Evolutionary conservation across 176 grass and related monocot species (phyloP), one percentile per base, ranked within the genome.

Genomic region (Themeda triandra): DNA sequence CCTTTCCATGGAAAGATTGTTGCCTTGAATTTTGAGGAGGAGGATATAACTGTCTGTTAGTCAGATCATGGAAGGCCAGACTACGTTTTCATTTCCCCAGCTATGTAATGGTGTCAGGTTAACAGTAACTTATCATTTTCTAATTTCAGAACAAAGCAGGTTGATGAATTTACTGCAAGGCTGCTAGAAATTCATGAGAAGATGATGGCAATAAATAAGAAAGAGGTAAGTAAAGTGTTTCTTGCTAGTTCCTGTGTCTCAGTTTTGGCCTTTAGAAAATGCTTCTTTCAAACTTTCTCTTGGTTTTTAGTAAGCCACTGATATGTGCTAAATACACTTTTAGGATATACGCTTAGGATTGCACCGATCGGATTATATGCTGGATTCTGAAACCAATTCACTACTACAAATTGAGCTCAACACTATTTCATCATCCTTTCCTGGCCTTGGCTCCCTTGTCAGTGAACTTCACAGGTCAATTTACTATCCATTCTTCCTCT

Each of bases 331-430:
- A 25, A 80, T 48, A 41, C 73, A 83, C 42, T 89, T 65, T 78
- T 85, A 98, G 96, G 92, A 98, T 79, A 95, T 98, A 71, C 92
- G 96, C 67, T 82, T 98, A 74, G 96, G 92, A 66, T 85, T 98
- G 89, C 96, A 98, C 77, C 86, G 96, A 84, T 98, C 96, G 66
- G 96, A 98, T 84, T 98, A 98, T 88, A 98, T 98, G 93, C 63
- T 98, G 65, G 96, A 98, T 91, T 87, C 92, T 83, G 93, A 87
- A 80, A 98, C 92, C 51, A 94, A 95, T 66, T 91, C 88, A 67
- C 89, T 98, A 85, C 82, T 93, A 80, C 95, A 98, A 92, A 95
- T 98, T 64, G 95, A 98, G 79, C 91, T 95, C 60, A 98, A 98
- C 73, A 95, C 95, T 42, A 92, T 98, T 80, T 95, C 96, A 77